These are phyloP conservation scores for Poa pratensis DNA, from an alignment of 176 grass and related monocot genomes.

Conservation along the genomic window DNA sequence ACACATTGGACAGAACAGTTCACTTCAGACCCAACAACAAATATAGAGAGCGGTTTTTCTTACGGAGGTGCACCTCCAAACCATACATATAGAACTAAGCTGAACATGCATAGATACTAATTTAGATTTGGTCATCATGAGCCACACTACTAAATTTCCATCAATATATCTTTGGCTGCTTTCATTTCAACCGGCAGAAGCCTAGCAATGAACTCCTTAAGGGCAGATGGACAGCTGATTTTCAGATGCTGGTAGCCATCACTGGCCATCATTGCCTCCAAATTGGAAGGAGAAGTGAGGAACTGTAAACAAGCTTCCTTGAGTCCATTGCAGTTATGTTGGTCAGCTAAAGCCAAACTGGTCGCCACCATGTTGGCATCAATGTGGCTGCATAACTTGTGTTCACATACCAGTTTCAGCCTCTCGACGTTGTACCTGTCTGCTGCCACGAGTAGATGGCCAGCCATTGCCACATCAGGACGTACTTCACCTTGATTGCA, in stretches of 20 bases:
- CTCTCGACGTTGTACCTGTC: slow-evolving; percentile 48
- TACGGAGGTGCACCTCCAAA: background rate
- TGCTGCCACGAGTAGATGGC: slow-evolving; percentile 53
- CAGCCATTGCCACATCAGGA: background rate
- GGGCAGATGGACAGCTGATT: slow-evolving; percentile 1
- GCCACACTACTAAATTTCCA: background rate
- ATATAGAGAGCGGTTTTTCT: background rate
- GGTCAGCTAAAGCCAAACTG: slow-evolving; percentile 21
- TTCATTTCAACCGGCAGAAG: background rate
- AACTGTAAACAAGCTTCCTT: slow-evolving; percentile 29
- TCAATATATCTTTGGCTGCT: background rate
- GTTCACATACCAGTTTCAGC: slow-evolving; percentile 50
- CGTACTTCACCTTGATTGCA: background rate
- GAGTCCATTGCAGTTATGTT: slow-evolving; percentile 31
- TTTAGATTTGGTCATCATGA: background rate
- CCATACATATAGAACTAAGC: background rate
- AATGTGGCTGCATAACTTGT: slow-evolving; percentile 19
- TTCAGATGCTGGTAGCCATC: slow-evolving; percentile 5
- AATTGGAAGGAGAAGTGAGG: background rate
- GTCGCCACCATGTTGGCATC: background rate
- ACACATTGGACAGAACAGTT: background rate
- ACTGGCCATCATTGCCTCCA: slow-evolving; percentile 21
- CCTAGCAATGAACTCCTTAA: background rate
- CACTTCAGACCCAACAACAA: background rate
- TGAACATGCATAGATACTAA: background rate